phyloP scores from a whole-genome alignment of 2,329 filamentous ascomycete genomes.

The Claviceps paspali region DNA sequence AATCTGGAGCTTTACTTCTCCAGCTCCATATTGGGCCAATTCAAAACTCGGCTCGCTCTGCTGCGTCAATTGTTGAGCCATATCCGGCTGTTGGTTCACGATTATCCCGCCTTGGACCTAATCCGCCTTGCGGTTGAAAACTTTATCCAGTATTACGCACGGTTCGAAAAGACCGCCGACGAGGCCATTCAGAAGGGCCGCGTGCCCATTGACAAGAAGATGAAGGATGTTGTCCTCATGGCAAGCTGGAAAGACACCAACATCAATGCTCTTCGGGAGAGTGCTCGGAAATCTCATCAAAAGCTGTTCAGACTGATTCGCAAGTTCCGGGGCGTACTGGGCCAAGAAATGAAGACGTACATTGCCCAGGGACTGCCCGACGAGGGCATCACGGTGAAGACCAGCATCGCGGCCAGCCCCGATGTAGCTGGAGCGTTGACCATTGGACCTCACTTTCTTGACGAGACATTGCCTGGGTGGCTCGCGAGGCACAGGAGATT shows the following conservation, averaged over 20 bases:
- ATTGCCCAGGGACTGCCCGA: conserved; percentile 45
- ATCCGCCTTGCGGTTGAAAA: conserved; percentile 56
- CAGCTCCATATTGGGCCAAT: conserved; percentile 70
- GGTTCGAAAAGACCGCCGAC: conserved; percentile 51
- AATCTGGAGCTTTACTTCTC: conserved; percentile 69
- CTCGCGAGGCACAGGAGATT: conserved; percentile 45
- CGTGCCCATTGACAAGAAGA: conserved; percentile 66
- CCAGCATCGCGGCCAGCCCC: conserved; percentile 2
- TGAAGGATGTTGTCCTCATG: conserved; percentile 83
- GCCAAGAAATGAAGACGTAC: conserved; percentile 56
- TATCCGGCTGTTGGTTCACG: conserved; percentile 41
- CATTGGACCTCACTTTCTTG: conserved; percentile 10
- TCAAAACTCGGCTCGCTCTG: conserved; percentile 53
- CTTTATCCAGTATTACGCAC: conserved; percentile 59
- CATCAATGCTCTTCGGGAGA: conserved; percentile 75
- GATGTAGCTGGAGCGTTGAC: conserved; percentile 5
- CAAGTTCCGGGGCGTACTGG: conserved; percentile 71
- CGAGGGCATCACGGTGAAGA: conserved; percentile 15
- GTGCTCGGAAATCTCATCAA: conserved; percentile 75
- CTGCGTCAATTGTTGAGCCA: conserved; percentile 52
- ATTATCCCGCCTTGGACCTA: conserved; percentile 40
- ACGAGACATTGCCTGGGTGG: conserved; percentile 20
- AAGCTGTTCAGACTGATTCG: conserved; percentile 84
- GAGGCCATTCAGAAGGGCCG: conserved; percentile 55
- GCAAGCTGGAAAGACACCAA: conserved; percentile 98